Base-by-base conservation (phyloP, 1,284 basidiomycete species). In the Polyporus tsugae region DNA sequence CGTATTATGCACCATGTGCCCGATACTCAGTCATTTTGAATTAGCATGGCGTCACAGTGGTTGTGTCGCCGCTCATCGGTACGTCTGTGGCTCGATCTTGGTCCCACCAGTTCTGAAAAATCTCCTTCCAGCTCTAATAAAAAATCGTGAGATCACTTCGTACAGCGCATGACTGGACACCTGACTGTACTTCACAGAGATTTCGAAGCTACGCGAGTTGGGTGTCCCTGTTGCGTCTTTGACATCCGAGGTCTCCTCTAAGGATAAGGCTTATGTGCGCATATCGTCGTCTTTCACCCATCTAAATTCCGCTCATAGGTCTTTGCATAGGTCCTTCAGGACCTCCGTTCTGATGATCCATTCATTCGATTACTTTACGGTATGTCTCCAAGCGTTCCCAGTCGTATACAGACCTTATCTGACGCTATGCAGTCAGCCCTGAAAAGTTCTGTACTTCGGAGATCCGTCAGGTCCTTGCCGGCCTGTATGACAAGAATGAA, bases 61-160 rank as follows among this genome's bases (percentile, higher is more conserved):
- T 96, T 2, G 85, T 96, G 19, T 94, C 92, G 0, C 95, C 95
- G 19, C 82, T 96, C 17, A 82, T 95, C 1, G 89, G 94, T 92
- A 66, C 64, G 86, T 74, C 38, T 11, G 22, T 25, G 10, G 68
- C 62, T 61, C 63, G 42, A n/a, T 44, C 63, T 39, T 57, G 4
- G 13, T 5, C n/a, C 15, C 25, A 53, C 35, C 46, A 49, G 36
- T 25, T 38, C 17, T 39, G 11, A 29, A 9, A 11, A 44, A n/a
- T n/a, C 55, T 33, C 44, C 41, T n/a, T 17, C 13, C 68, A 94
- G 94, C 94, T 25, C 79, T 96, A 25, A 96, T 96, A 91, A 89
- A 92, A 75, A 92, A 96, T 75, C 95, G 92, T 92, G 71, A 77
- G 84, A 76, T 4, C 38, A 52, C 62, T 22, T 42, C 29, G 25